phyloP scores from a whole-genome alignment of 2,329 filamentous ascomycete genomes.

The Chaetomiaceae sp. region DNA sequence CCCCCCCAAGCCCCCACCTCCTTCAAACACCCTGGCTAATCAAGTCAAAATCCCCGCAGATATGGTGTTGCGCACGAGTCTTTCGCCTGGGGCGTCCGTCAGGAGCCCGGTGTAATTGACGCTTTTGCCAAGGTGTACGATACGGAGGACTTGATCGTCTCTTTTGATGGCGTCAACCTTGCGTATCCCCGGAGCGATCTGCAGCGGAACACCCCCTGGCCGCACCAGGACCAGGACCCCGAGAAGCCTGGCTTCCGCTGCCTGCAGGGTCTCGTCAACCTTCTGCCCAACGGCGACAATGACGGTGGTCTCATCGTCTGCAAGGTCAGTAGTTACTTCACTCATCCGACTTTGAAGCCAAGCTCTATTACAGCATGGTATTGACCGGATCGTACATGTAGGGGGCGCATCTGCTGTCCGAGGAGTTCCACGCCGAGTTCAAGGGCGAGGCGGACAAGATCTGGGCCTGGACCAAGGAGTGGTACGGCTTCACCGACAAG shows the following conservation, averaged over 20 bases:
- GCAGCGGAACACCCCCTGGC: slow-evolving; percentile 2
- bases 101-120: slow-evolving; percentile 5
- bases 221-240: slow-evolving; percentile 2
- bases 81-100: slow-evolving; percentile 1
- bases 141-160: slow-evolving; percentile 2
- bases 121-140: slow-evolving; percentile 5
- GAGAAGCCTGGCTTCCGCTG: slow-evolving; percentile 6
- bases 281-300: background rate
- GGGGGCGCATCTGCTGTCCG: slow-evolving; percentile 1
- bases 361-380: background rate
- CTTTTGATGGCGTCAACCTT: slow-evolving; percentile 1
- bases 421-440: slow-evolving; percentile 6
- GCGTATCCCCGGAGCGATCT: slow-evolving; percentile 1
- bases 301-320: slow-evolving; percentile 4
- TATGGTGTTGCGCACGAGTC: slow-evolving; percentile 5
- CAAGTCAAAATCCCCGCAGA: background rate
- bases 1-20: background rate
- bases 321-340: background rate
- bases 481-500: slow-evolving; percentile 6
- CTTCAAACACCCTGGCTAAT: background rate
- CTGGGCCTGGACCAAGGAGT: slow-evolving; percentile 6
- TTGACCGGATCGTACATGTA: background rate
- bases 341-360: background rate
- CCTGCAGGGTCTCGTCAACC: slow-evolving; percentile 4
- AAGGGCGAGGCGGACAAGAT: slow-evolving; percentile 2